phyloP scores from a whole-genome alignment of 2,329 filamentous ascomycete species.

The Trichoderma atrobrunneum region DNA sequence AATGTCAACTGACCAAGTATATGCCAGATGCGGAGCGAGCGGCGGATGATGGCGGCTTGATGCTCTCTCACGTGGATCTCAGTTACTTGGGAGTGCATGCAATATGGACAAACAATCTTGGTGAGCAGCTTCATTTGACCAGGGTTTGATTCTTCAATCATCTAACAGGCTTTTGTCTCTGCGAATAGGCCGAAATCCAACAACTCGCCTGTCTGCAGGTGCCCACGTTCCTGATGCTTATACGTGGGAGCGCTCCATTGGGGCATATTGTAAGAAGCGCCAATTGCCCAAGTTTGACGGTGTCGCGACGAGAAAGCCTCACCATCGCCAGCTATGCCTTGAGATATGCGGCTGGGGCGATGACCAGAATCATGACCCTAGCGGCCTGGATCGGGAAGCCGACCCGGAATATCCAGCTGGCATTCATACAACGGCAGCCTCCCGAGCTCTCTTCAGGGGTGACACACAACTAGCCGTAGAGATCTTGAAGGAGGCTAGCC shows the following conservation, averaged over 20 bases:
- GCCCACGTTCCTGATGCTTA: constrained; percentile 45
- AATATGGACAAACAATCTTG: constrained; percentile 70
- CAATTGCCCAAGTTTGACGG: constrained; percentile 63
- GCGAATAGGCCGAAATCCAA: constrained; percentile 46
- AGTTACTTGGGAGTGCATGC: constrained; percentile 72
- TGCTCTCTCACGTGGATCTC: constrained; percentile 64
- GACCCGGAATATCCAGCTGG: constrained; percentile 50
- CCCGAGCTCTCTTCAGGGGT: constrained; percentile 71
- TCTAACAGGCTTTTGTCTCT: not conserved
- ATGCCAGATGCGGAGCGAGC: constrained; percentile 58
- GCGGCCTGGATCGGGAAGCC: constrained; percentile 42
- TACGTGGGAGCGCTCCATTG: constrained; percentile 61
- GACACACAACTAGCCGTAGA: constrained; percentile 66
- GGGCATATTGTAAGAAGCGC: constrained; percentile 60
- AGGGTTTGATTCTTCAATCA: not conserved
- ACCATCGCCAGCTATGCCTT: constrained; percentile 72
- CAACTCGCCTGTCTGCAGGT: constrained; percentile 47
- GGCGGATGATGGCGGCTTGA: constrained; percentile 67
- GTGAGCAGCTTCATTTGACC: constrained; percentile 37
- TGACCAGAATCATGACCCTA: constrained; percentile 45
- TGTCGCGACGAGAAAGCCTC: constrained; percentile 59
- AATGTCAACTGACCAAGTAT: constrained; percentile 9
- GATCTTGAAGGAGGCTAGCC: constrained; percentile 66
- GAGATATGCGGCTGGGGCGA: constrained; percentile 72
- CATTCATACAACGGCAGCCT: constrained; percentile 70